These are phyloP conservation scores for Lachancea sp. DNA, from an alignment of 805 yeast genomes.

Conservation along the genomic window DNA sequence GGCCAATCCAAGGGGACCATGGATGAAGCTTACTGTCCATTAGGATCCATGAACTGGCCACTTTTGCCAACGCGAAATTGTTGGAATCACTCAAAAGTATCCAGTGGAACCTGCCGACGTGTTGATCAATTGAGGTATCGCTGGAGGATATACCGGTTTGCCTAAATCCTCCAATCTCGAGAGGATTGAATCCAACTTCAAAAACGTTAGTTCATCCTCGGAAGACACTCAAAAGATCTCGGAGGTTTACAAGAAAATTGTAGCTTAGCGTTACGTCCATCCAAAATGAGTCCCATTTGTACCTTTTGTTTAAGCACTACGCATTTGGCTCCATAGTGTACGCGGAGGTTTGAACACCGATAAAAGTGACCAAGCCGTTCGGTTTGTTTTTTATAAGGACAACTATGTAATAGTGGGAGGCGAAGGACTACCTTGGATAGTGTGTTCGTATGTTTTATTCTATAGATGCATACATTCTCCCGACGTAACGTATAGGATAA, in stretches of 20 bases:
- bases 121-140: constrained; percentile 52
- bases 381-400: too few relatives aligned
- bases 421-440: too few relatives aligned
- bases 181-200: constrained; percentile 38
- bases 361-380: too few relatives aligned
- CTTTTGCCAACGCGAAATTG: constrained; percentile 40
- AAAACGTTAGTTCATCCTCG: constrained; percentile 28
- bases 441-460: too few relatives aligned
- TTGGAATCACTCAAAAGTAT: constrained; percentile 39
- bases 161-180: constrained; percentile 44
- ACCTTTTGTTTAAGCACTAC: not conserved
- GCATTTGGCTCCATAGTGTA: not conserved
- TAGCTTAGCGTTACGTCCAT: constrained; percentile 28
- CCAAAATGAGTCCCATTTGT: constrained; percentile 26
- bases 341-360: not conserved
- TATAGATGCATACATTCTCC: too few relatives aligned
- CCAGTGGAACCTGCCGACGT: constrained; percentile 43
- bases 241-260: constrained; percentile 23
- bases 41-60: constrained; percentile 57
- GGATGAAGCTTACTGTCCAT: constrained; percentile 72
- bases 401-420: too few relatives aligned
- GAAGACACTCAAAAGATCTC: constrained; percentile 33
- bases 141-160: constrained; percentile 48
- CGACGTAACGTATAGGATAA: too few relatives aligned
- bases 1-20: constrained; percentile 47